Conservation (phyloP, 306 rosid species). For the Betula pendula region DNA sequence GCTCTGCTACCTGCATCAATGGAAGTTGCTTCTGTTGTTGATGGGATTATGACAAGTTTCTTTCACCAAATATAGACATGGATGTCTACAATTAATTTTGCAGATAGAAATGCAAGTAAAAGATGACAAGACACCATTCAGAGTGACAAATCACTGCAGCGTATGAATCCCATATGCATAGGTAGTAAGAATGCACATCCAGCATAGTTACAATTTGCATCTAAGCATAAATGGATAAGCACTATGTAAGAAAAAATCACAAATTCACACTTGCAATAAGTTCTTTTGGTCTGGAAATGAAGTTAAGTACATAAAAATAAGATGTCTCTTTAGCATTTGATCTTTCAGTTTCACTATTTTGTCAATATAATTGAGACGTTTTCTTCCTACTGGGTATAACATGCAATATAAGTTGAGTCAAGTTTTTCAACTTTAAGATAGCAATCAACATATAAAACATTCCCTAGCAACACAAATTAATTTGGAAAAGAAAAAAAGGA, state of each 20-base stretch:
- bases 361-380: background rate
- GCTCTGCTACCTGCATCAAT: slow-evolving; percentile 81
- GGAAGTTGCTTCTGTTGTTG: slow-evolving; percentile 20
- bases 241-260: background rate
- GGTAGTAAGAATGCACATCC: background rate
- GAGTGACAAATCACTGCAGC: background rate
- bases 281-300: background rate
- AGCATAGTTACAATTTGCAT: background rate
- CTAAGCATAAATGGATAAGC: background rate
- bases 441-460: background rate
- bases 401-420: background rate
- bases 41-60: background rate
- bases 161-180: background rate
- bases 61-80: slow-evolving; percentile 1
- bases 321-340: background rate
- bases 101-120: background rate
- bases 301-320: background rate
- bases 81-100: background rate
- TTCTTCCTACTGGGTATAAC: background rate
- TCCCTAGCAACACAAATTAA: background rate
- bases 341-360: background rate
- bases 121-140: background rate
- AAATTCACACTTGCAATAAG: background rate
- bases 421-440: background rate
- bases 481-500: background rate